Base-by-base conservation (phyloP, 2,329 filamentous ascomycete genomes). In the Paecilomyces sp. region DNA sequence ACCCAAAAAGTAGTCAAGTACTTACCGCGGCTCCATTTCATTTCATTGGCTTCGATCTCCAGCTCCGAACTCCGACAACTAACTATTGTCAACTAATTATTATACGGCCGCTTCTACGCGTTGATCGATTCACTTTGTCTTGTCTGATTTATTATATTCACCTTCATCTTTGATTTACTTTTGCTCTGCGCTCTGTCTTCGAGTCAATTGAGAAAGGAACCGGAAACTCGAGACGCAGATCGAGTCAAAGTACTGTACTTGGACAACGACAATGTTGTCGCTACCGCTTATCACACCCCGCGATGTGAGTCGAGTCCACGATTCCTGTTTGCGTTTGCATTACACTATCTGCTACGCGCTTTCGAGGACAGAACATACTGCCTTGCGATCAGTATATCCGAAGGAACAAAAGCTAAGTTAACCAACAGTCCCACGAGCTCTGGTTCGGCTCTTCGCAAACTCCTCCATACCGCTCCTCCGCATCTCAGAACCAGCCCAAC, bases 401-500 rank as follows among this genome's bases (percentile, higher is more conserved):
- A 25, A 8, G 24, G 51, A 60, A 52, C 5, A 33, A 57, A 62
- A 55, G 56, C 68, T 71, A 62, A 70, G 61, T 28, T 51, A 58
- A 36, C 55, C 57, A 54, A 41, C 66, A 91, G 88, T 87, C 87
- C 36, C 86, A 91, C 72, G 83, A 85, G 57, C 81, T 91, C 61
- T 91, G 88, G 88, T 90, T 90, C 72, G 84, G 83, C 34, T 86
- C 87, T 12, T 82, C 86, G 5, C 82, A 85, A 56, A 47, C 41
- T 9, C 69, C 82, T 54, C 31, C 31, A 33, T 66, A 70, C 64
- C 81, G 69, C 62, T 70, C 74, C 54, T 63, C 69, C 56, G 66
- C 75, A 30, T 68, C 76, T 28, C 62, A 63, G 63, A 66, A 56
- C n/a, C 61, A 64, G 57, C 60, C 65, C 57, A 57, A 54, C 57